phyloP scores from a whole-genome alignment of 2,329 filamentous ascomycete species.

The Dactylonectria estremocensis region DNA sequence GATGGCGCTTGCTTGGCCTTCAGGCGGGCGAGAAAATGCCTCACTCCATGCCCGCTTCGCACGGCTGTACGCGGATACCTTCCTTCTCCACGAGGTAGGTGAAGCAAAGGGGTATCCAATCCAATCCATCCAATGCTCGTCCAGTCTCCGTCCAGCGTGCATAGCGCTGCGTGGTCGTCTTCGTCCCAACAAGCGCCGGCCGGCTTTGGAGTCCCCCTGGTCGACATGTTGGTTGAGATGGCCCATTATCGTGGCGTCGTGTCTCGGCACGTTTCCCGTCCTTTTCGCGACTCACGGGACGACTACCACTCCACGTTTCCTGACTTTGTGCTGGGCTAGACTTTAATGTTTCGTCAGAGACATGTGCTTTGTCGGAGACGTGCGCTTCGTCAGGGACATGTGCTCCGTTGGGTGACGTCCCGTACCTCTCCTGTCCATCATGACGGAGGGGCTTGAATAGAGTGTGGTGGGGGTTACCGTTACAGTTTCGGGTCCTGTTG shows the following conservation, averaged over 20 bases:
- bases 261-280: slow-evolving; percentile 34
- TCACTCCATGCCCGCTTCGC: slow-evolving; percentile 19
- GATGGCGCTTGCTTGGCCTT: slow-evolving; percentile 25
- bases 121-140: slow-evolving; percentile 33
- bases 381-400: too few species aligned
- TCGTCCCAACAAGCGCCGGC: slow-evolving; percentile 29
- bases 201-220: slow-evolving; percentile 9
- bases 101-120: slow-evolving; percentile 19
- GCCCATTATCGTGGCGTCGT: slow-evolving; percentile 36
- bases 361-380: too few species aligned
- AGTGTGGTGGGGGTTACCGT: slow-evolving; percentile 8
- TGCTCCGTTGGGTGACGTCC: slow-evolving; percentile 6
- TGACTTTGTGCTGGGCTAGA: not conserved
- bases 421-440: not conserved
- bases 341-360: not conserved
- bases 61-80: slow-evolving; percentile 23
- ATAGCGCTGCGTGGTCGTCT: slow-evolving; percentile 1
- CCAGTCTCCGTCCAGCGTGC: not conserved
- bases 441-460: slow-evolving; percentile 22
- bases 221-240: slow-evolving; percentile 3
- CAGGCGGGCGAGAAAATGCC: slow-evolving; percentile 33
- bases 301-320: slow-evolving; percentile 15
- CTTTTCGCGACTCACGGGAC: slow-evolving; percentile 29
- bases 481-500: slow-evolving; percentile 1
- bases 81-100: slow-evolving; percentile 11